Evolutionary conservation across 2,329 filamentous ascomycete genomes (phyloP), one percentile per base, ranked within the genome.

Genomic region (Diaporthe nobilis): DNA sequence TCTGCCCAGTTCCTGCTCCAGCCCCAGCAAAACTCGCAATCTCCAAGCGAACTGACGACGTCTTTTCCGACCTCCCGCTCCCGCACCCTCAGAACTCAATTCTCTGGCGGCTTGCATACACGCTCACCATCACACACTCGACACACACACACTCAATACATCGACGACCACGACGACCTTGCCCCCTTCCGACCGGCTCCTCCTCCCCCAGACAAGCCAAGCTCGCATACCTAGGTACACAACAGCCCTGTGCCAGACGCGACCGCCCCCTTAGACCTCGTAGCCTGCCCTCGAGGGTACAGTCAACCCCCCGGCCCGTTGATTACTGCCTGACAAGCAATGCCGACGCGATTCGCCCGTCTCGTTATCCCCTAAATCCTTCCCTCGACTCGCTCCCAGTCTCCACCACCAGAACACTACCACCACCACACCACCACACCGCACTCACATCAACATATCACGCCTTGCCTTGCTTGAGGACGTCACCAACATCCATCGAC

Each of bases 311-410:
- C 58, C 34, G 47, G 44, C 37, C 44, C 58, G 55, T 63, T 73
- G 58, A 65, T 65, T 63, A 63, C 57, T 75, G 63, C 61, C 73
- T 68, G 42, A 44, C 57, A 42, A 75, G 76, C 76, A 42, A 77
- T 77, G 76, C 76, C 76, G 73, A 73, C 63, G 70, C 76, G 49
- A 74, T 65, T 63, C 39, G 55, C 63, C 44, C 71, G 76, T 73
- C 42, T 70, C 65, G 51, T 63, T 71, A 51, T 73, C 73, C 63
- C 76, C 76, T 77, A 77, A 73, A 37, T 53, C 55, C 55, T 51
- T 51, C 63, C 63, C 51, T 70, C 61, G 53, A 70, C 70, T 73
- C 71, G 58, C 71, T 65, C 57, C 71, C 25, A 44, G 31, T 39
- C 12, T 31, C 70, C 42, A 37, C 44, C 55, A 22, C 22, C 61